Evolutionary conservation across 805 yeast genomes (phyloP).

Genomic region (Sugiyamaella smithiae): DNA sequence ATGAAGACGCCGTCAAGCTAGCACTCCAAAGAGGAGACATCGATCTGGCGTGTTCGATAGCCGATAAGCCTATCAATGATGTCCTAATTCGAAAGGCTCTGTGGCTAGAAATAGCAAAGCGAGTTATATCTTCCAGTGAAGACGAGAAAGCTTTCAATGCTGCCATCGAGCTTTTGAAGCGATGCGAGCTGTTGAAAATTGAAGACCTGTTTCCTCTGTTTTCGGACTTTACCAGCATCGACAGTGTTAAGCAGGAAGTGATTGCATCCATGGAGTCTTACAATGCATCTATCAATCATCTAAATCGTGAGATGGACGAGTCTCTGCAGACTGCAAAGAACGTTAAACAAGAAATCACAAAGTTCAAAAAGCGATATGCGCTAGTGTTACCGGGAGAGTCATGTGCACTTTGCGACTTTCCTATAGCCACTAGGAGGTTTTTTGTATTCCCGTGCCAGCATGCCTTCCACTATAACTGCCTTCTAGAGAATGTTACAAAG

Average conservation of each 20-base stretch:
- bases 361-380: slow-evolving; percentile 51
- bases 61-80: slow-evolving; percentile 52
- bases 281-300: slow-evolving; percentile 59
- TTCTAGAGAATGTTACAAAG: slow-evolving; percentile 56
- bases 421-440: slow-evolving; percentile 70
- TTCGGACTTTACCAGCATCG: slow-evolving; percentile 80
- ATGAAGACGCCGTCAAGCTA: slow-evolving; percentile 75
- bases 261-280: slow-evolving; percentile 74
- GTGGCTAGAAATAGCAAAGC: slow-evolving; percentile 66
- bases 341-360: slow-evolving; percentile 58
- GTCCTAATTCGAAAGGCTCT: slow-evolving; percentile 59
- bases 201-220: slow-evolving; percentile 82
- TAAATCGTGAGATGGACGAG: slow-evolving; percentile 72
- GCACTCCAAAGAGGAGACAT: slow-evolving; percentile 62
- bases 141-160: slow-evolving; percentile 29
- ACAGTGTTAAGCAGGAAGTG: slow-evolving; percentile 78
- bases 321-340: slow-evolving; percentile 59
- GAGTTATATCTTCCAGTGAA: slow-evolving; percentile 35
- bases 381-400: slow-evolving; percentile 80
- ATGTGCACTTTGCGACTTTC: slow-evolving; percentile 67
- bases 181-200: slow-evolving; percentile 46
- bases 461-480: slow-evolving; percentile 84
- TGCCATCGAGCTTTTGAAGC: slow-evolving; percentile 30
- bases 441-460: slow-evolving; percentile 87
- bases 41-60: slow-evolving; percentile 56